Base-by-base conservation (phyloP, 768 basidiomycete species). In the Lyophyllum shimeji region DNA sequence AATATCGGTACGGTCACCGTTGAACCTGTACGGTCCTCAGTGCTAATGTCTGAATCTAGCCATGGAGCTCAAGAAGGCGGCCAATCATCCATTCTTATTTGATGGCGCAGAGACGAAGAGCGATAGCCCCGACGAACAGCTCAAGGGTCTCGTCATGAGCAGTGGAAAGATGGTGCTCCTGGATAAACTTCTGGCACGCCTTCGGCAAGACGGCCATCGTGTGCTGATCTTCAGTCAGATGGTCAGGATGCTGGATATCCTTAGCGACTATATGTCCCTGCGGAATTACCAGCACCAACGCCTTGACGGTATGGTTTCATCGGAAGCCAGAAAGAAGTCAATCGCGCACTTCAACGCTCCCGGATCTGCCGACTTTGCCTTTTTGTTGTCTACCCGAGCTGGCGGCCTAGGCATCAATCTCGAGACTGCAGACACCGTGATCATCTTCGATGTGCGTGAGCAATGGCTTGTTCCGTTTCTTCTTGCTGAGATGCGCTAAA, bases 221-320 rank as follows among this genome's bases (percentile, higher is more conserved):
- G 97, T 99, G 24, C 82, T 99, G 63, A 98, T 99, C 64, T 99
- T 99, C 79, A 97, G 95, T 65, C 94, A 98, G 73, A 99, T 99
- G 97, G 95, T 98, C 56, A 86, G 97, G 56, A 93, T 98, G 86
- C 81, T 99, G 44, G 97, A 99, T 74, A 98, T 99, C 69, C 84
- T 99, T 65, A 95, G 92, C 61, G 97, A 99, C 72, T 98, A 98
- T 74, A 94, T 98, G 88, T 74, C 76, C 39, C 76, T 95, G 53
- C 82, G 97, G 46, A 90, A 91, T 37, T 98, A 96, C 65, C 84
- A 85, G 58, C 90, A 95, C 73, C 97, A 98, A 70, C 87, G 97
- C 12, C 78, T 99, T 34, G 97, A 99, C 67, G 97, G 96, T 67
- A 89, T 90, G 86, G 93, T 98, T 7, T 81, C 94, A 1, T 95